Conservation (phyloP, 2,329 filamentous ascomycete species). For the Ceratocystiopsis brevicomis region DNA sequence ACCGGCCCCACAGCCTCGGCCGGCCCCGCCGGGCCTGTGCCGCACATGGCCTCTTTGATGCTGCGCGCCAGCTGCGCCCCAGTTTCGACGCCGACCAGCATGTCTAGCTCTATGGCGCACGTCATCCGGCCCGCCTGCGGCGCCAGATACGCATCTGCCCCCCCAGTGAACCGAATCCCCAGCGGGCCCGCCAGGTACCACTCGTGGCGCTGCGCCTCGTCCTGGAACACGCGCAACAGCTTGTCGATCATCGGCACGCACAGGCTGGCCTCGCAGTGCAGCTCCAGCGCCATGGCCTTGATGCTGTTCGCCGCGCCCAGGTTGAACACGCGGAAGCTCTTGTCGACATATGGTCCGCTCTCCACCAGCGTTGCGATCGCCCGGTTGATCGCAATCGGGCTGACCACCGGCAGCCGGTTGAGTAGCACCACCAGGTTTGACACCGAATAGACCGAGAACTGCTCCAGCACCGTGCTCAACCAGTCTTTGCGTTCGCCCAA, state of each 20-base stretch:
- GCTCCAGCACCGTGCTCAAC: constrained; percentile 8
- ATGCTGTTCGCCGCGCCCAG: constrained; percentile 11
- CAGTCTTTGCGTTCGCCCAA: constrained; percentile 10
- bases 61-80: constrained; percentile 6
- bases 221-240: constrained; percentile 9
- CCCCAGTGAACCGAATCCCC: constrained; percentile 10
- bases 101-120: constrained; percentile 11
- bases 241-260: constrained; percentile 10
- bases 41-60: constrained; percentile 10
- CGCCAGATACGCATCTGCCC: constrained; percentile 11
- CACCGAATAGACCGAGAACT: constrained; percentile 9
- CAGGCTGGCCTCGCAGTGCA: constrained; percentile 10
- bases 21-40: no score
- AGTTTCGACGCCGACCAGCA: constrained; percentile 10
- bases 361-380: constrained; percentile 10
- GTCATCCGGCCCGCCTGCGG: constrained; percentile 11
- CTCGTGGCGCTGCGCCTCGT: constrained; percentile 6
- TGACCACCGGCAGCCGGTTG: constrained; percentile 8
- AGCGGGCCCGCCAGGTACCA: constrained; percentile 12
- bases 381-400: constrained; percentile 9
- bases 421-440: constrained; percentile 7
- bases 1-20: neutral
- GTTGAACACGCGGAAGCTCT: constrained; percentile 12
- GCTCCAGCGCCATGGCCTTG: constrained; percentile 10
- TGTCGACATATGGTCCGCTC: constrained; percentile 11